Evolutionary conservation across 257 asterid species (phyloP), one percentile per base, ranked within the genome.

Genomic region (Jacaranda mimosifolia): DNA sequence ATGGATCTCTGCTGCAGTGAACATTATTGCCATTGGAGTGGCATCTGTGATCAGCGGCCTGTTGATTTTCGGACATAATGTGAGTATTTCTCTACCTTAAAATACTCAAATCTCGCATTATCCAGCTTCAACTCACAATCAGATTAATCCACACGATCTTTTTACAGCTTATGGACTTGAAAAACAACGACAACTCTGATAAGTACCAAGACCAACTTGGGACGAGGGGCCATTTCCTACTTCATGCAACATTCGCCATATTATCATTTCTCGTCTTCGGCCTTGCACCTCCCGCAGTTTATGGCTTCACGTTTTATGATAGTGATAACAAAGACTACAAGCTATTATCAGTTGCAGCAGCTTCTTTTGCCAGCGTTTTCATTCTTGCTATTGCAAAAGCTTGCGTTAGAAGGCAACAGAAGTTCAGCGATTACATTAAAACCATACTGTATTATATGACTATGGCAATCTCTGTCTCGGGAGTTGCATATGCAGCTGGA

Each of bases 21-120:
- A 80, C 78, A 81, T 85, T 45, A 63, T 92, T 14, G 83, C 84
- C 62, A 79, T 92, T 79, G 96, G 90, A 64, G 55, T 92, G 77
- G 97, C 97, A 15, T 89, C 89, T 64, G 43, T 92, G 6, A 49
- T 91, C 4, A 85, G 91, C 17, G 93, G 94, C 68, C 74, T 88
- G 48, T 36, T 82, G 38, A 39, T 83, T 63, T 75, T 91, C 14
- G 81, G 75, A 7, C 68, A 74, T 42, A 81, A 68, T 1, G 89
- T 86, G 72, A 86, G 94, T 71, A 13, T 9, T 68, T 18, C 3
- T 49, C 69, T 14, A 11, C 32, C 43, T 35, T 60, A 12, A 8
- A 19, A 6, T 35, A 0, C 4, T 60, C 46, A 42, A 9, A 42
- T 42, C 8, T 10, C 19, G 12, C 12, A 26, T 26, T 26, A 3